Evolutionary conservation across 1,284 basidiomycete genomes (phyloP).

Genomic region (Apiotrichum porosum): DNA sequence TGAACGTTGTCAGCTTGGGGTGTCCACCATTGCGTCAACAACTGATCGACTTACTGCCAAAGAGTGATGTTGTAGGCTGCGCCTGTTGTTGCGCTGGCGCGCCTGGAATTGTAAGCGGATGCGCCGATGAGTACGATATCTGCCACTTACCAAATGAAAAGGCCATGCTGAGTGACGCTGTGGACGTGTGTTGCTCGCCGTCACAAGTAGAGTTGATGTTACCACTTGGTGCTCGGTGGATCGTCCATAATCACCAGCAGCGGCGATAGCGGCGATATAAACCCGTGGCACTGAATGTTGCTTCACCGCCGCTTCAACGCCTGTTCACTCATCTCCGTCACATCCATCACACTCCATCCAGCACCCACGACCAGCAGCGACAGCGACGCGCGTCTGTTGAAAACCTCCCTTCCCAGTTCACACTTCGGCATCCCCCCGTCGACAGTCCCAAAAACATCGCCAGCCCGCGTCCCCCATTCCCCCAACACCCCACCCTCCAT

Average conservation of each 20-base stretch:
- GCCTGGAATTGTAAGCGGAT: constrained; percentile 5
- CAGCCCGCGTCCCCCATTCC: not conserved
- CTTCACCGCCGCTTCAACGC: not conserved
- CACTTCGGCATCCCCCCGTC: no score
- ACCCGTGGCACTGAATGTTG: constrained; percentile 6
- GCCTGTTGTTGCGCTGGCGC: constrained; percentile 10
- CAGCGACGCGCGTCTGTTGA: no score
- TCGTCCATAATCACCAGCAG: no score
- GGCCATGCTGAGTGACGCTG: no score
- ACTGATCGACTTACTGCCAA: constrained; percentile 15
- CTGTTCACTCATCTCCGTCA: not conserved
- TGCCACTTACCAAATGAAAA: constrained; percentile 25
- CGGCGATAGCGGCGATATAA: constrained; percentile 5
- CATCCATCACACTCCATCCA: constrained; percentile 2
- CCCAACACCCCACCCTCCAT: no score
- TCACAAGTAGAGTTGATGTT: no score
- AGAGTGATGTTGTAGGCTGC: constrained; percentile 10
- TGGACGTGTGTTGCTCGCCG: not conserved
- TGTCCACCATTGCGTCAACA: not conserved
- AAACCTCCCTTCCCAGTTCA: no score
- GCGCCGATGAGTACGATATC: not conserved
- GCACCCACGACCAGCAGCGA: not conserved
- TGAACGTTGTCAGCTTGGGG: constrained; percentile 2
- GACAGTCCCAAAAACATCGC: not conserved
- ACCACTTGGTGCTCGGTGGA: not conserved